phyloP scores from a whole-genome alignment of 176 grass and related monocot species.

The Carex littledalei region DNA sequence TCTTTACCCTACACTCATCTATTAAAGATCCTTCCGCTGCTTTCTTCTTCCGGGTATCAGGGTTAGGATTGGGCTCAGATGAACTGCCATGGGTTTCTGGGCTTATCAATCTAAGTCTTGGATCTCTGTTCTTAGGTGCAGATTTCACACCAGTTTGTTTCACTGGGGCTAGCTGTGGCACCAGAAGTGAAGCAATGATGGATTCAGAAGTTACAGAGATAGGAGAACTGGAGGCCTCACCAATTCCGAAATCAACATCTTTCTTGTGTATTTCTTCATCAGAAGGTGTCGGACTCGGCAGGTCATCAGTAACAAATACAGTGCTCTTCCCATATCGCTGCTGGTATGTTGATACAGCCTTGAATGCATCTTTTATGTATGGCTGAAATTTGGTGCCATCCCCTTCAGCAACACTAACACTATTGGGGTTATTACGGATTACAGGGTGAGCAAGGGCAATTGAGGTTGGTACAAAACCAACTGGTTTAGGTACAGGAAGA shows the following conservation, averaged over 20 bases:
- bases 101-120: conserved; percentile 70
- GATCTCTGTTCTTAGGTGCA: conserved; percentile 66
- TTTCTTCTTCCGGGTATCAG: conserved; percentile 44
- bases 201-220: conserved; percentile 24
- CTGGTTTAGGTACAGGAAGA: conserved; percentile 54
- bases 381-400: conserved; percentile 24
- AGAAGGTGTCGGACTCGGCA: conserved; percentile 94
- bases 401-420: conserved; percentile 16
- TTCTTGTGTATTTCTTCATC: conserved; percentile 36
- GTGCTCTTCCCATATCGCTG: conserved; percentile 66
- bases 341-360: conserved; percentile 80
- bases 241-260: conserved; percentile 34
- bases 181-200: conserved; percentile 29
- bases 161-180: conserved; percentile 26
- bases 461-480: conserved; percentile 45
- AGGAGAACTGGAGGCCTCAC: conserved; percentile 63
- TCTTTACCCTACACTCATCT: conserved; percentile 52
- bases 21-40: conserved; percentile 29
- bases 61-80: conserved; percentile 35
- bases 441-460: conserved; percentile 28
- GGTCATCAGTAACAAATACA: conserved; percentile 48
- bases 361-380: conserved; percentile 70
- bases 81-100: conserved; percentile 31
- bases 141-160: conserved; percentile 28
- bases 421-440: conserved; percentile 31